Percentiles rank a stretch among this genome's conserved stretches.
phyloP scores from a whole-genome alignment of 768 basidiomycete genomes.

The Pisolithus orientalis region DNA sequence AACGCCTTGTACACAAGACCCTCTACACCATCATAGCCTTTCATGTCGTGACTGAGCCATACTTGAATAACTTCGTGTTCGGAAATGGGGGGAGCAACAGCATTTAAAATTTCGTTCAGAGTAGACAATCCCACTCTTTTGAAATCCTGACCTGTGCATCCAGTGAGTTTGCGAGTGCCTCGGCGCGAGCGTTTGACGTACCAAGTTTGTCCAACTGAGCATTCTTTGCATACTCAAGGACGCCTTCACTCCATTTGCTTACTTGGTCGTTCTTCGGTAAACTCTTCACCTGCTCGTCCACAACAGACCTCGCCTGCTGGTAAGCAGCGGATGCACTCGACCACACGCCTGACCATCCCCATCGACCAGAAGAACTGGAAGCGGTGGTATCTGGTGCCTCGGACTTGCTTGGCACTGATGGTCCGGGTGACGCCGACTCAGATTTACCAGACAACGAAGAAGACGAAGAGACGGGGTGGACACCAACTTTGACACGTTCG shows the following conservation, averaged over 20 bases:
- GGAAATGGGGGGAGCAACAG: conserved; percentile 95
- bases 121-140: conserved; percentile 84
- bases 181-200: conserved; percentile 29
- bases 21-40: conserved; percentile 93
- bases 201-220: conserved; percentile 88
- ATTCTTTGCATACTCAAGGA: conserved; percentile 81
- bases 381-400: conserved; percentile 12
- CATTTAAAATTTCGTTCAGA: conserved; percentile 87
- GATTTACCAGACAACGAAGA: conserved; percentile 33
- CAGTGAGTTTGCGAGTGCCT: conserved; percentile 2
- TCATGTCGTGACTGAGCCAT: conserved; percentile 94
- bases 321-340: conserved; percentile 77
- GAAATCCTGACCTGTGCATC: conserved; percentile 72
- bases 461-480: conserved; percentile 34
- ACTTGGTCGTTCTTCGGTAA: conserved; percentile 83
- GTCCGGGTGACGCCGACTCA: conserved; percentile 23
- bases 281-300: conserved; percentile 90
- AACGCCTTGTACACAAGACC: conserved; percentile 87
- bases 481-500: conserved; percentile 66
- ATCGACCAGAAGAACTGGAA: conserved; percentile 31
- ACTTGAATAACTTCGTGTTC: conserved; percentile 98
- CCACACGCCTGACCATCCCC: conserved; percentile 93
- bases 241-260: conserved; percentile 82
- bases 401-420: conserved; percentile 15
- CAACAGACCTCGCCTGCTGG: conserved; percentile 80